Percentiles rank a stretch among this genome's conserved stretches.
Evolutionary conservation across 2,329 filamentous ascomycete species (phyloP).

Genomic region (Thelonectria olida): DNA sequence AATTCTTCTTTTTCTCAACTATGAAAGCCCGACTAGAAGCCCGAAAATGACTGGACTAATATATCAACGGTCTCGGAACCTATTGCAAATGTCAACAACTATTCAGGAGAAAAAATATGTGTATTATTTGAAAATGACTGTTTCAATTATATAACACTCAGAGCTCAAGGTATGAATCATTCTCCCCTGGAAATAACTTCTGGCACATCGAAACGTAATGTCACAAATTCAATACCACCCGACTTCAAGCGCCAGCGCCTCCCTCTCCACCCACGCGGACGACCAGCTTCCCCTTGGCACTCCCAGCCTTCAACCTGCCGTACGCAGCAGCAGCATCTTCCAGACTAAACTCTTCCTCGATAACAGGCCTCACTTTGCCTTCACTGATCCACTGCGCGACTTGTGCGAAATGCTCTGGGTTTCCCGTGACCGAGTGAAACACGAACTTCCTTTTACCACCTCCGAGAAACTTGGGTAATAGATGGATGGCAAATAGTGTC

Average conservation of each 20-base stretch:
- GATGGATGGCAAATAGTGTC: slow-evolving; percentile 12
- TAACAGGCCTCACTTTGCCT: slow-evolving; percentile 4
- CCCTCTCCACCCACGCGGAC: slow-evolving; percentile 2
- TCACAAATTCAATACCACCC: too few relatives aligned
- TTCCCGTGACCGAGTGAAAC: slow-evolving; percentile 25
- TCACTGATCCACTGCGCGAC: slow-evolving; percentile 18
- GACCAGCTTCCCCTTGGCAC: slow-evolving; percentile 22
- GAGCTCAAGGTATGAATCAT: too few relatives aligned
- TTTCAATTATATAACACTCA: too few relatives aligned
- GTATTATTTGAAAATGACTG: too few relatives aligned
- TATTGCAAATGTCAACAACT: too few relatives aligned
- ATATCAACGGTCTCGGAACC: too few relatives aligned
- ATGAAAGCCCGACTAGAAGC: neutral
- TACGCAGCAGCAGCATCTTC: slow-evolving; percentile 19
- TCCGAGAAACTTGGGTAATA: slow-evolving; percentile 25
- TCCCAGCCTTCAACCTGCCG: slow-evolving; percentile 13
- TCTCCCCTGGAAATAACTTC: too few relatives aligned
- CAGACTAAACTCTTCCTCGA: slow-evolving; percentile 25
- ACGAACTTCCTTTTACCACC: slow-evolving; percentile 26
- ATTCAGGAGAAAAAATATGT: too few relatives aligned
- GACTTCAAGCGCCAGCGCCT: too few relatives aligned
- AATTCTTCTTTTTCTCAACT: neutral
- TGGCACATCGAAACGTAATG: too few relatives aligned
- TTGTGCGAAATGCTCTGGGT: slow-evolving; percentile 21
- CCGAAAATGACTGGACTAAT: neutral